phyloP scores from a whole-genome alignment of 257 asterid species.

The Penstemon davidsonii region DNA sequence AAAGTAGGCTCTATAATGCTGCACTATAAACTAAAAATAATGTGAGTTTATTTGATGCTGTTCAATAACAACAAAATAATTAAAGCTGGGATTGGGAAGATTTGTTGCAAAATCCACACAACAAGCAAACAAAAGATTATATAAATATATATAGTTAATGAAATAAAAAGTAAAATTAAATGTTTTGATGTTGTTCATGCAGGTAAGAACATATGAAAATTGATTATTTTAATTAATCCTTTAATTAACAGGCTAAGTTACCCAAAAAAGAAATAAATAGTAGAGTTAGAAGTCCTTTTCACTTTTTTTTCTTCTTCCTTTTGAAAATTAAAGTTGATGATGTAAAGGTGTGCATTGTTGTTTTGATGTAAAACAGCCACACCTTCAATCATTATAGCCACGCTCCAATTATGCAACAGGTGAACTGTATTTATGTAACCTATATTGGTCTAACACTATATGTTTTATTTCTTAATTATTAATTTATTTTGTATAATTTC shows the following conservation, averaged over 20 bases:
- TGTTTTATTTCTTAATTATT: background rate
- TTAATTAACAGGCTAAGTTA: background rate
- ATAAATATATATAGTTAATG: too few relatives aligned
- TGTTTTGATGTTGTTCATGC: slow-evolving; percentile 1
- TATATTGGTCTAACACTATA: background rate
- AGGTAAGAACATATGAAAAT: background rate
- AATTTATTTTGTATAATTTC: background rate
- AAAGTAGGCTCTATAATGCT: slow-evolving; percentile 26
- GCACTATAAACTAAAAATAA: slow-evolving; percentile 31
- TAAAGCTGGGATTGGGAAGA: slow-evolving; percentile 2
- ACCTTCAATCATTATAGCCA: slow-evolving; percentile 61
- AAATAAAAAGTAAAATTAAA: too few relatives aligned
- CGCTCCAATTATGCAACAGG: slow-evolving; percentile 51
- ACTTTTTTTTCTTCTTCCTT: slow-evolving; percentile 28
- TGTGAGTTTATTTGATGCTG: background rate
- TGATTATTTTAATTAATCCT: background rate
- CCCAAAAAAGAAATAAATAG: slow-evolving; percentile 1
- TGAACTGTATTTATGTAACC: slow-evolving; percentile 18
- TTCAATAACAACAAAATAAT: slow-evolving; percentile 18
- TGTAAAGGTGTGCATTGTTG: slow-evolving; percentile 54
- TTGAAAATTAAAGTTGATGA: slow-evolving; percentile 42
- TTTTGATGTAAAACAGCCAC: slow-evolving; percentile 37
- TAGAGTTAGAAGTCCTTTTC: slow-evolving; percentile 16
- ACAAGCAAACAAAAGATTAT: slow-evolving; percentile 31
- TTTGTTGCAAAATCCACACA: slow-evolving; percentile 41